Evolutionary conservation across 1,284 basidiomycete genomes (phyloP).

Genomic region (Butyriboletus pseudospeciosus): DNA sequence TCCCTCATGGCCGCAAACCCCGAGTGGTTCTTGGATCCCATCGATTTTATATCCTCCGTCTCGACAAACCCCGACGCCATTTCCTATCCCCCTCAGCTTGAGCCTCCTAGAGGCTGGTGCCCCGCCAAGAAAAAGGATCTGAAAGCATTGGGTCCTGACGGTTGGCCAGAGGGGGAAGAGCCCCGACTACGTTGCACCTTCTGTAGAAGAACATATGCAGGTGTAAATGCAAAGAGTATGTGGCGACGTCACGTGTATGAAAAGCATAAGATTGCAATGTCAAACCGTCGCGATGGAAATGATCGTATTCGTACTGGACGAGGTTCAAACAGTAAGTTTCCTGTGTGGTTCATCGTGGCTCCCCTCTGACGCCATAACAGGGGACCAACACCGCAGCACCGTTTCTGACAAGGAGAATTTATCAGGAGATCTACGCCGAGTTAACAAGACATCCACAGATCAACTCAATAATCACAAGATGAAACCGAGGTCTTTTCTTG

Average conservation of each 20-base stretch:
- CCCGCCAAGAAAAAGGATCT: constrained; percentile 72
- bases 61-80: constrained; percentile 49
- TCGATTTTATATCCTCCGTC: constrained; percentile 55
- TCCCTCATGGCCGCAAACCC: constrained; percentile 62
- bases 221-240: constrained; percentile 83
- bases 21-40: constrained; percentile 70
- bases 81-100: constrained; percentile 65
- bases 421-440: constrained; percentile 29
- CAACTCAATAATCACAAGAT: constrained; percentile 16
- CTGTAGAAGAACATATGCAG: constrained; percentile 72
- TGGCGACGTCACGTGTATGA: constrained; percentile 81
- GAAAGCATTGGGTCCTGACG: constrained; percentile 57
- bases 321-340: constrained; percentile 55
- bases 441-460: constrained; percentile 22
- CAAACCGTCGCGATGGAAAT: constrained; percentile 66
- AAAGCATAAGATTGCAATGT: constrained; percentile 82
- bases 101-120: constrained; percentile 77
- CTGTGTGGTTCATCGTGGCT: neutral
- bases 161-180: constrained; percentile 72
- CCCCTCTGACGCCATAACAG: constrained; percentile 24
- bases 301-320: constrained; percentile 55
- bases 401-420: constrained; percentile 34
- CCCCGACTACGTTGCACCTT: constrained; percentile 75
- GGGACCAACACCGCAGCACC: constrained; percentile 29
- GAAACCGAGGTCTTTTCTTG: constrained; percentile 23